Percentiles rank a stretch among this genome's conserved stretches.
Evolutionary conservation across 2,329 filamentous ascomycete genomes (phyloP).

Genomic region (Hypoxylon sp.): DNA sequence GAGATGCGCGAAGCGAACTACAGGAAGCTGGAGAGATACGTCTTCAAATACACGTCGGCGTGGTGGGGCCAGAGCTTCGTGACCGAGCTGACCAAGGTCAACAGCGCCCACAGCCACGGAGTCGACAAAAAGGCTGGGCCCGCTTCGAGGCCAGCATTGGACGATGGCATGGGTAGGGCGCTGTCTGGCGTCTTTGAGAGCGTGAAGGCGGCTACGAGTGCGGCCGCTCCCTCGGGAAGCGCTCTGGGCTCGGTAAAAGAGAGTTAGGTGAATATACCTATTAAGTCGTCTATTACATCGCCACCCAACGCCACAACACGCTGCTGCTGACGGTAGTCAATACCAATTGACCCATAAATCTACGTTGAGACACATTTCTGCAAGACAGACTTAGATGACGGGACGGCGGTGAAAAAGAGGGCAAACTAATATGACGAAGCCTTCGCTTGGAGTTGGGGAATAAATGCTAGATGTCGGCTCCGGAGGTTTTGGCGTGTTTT

Average conservation of each 20-base stretch:
- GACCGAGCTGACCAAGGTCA: constrained; percentile 73
- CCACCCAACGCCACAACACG: background rate
- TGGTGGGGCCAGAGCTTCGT: constrained; percentile 98
- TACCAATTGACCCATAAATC: background rate
- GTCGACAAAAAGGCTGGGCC: constrained; percentile 35
- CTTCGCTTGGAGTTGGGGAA: constrained; percentile 17
- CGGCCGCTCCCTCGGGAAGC: constrained; percentile 38
- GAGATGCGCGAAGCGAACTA: constrained; percentile 89
- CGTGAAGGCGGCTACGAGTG: constrained; percentile 40
- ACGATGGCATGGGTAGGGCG: constrained; percentile 37
- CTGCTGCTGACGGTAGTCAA: background rate
- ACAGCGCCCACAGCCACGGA: constrained; percentile 39
- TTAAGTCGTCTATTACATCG: background rate
- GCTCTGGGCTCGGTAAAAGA: constrained; percentile 25
- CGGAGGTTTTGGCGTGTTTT: constrained; percentile 8
- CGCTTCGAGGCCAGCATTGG: constrained; percentile 30
- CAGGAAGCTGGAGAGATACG: constrained; percentile 90
- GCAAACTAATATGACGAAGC: constrained; percentile 19
- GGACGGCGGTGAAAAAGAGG: constrained; percentile 17
- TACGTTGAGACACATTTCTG: background rate
- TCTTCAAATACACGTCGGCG: constrained; percentile 96
- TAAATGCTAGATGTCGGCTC: constrained; percentile 20
- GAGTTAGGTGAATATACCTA: background rate
- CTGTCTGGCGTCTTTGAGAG: constrained; percentile 42
- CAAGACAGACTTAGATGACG: constrained; percentile 1